These are phyloP conservation scores for Geosmithia flava DNA, from an alignment of 2,329 filamentous ascomycete species.

Conservation along the genomic window DNA sequence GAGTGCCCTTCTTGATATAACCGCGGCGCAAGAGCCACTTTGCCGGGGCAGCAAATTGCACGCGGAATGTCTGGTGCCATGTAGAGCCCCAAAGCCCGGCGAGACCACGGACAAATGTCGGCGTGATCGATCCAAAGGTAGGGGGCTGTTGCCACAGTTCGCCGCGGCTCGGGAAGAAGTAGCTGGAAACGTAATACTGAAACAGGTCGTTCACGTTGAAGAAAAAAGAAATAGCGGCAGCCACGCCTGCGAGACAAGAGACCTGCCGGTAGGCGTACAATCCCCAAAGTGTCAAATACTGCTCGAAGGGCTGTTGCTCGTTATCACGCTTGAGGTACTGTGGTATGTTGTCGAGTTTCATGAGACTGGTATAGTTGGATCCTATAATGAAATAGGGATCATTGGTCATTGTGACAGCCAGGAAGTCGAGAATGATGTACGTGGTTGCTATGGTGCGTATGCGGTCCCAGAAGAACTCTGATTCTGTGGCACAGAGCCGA, in stretches of 20 bases:
- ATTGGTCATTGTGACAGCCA: slow-evolving; percentile 56
- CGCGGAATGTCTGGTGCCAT: slow-evolving; percentile 88
- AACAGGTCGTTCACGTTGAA: slow-evolving; percentile 48
- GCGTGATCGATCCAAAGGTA: slow-evolving; percentile 39
- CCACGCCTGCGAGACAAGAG: slow-evolving; percentile 42
- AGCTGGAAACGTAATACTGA: slow-evolving; percentile 34
- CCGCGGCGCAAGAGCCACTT: slow-evolving; percentile 28
- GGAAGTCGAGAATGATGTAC: slow-evolving; percentile 58
- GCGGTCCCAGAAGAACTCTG: slow-evolving; percentile 30
- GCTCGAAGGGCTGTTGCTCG: slow-evolving; percentile 16
- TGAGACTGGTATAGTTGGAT: slow-evolving; percentile 18
- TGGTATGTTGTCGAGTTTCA: not conserved
- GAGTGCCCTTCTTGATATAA: slow-evolving; percentile 21
- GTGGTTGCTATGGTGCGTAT: slow-evolving; percentile 33
- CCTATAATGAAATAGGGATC: slow-evolving; percentile 68
- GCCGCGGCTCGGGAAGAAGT: slow-evolving; percentile 35
- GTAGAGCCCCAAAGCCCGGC: slow-evolving; percentile 72
- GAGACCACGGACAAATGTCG: slow-evolving; percentile 57
- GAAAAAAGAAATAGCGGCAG: slow-evolving; percentile 46
- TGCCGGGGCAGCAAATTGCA: slow-evolving; percentile 52
- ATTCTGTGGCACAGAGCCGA: slow-evolving; percentile 25
- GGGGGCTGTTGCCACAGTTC: slow-evolving; percentile 42
- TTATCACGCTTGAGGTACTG: not conserved
- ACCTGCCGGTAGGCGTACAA: slow-evolving; percentile 43
- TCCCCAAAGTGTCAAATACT: slow-evolving; percentile 25